Base-by-base conservation (phyloP, 1,284 basidiomycete genomes). In the Ustilago trichophora region DNA sequence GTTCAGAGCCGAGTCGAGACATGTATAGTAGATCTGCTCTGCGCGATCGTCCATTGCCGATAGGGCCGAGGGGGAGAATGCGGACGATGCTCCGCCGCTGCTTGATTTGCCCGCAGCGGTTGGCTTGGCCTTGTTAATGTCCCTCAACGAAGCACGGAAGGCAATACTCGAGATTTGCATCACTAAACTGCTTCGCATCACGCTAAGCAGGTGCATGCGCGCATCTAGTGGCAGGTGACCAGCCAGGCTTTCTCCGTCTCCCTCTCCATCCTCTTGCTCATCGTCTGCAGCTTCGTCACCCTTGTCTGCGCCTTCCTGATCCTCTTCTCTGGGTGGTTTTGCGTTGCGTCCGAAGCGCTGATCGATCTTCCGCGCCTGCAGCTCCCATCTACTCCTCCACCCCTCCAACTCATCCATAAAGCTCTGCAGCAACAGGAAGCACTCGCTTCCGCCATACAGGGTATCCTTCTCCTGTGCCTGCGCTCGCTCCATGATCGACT, bases 131-230 rank as follows among this genome's bases (percentile, higher is more conserved):
- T 69, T 69, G 49, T 69, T 69, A 37, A 69, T 58, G 29, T 69
- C 66, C 10, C 65, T 32, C 33, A 72, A 42, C 26, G 65, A 59
- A 2, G 62, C 56, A 15, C 66, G 60, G 40, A 73, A 64, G 22
- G 70, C 70, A 11, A 69, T 70, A 3, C 49, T 50, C 22, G 66
- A 60, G 35, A 73, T 62, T 34, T 73, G 70, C 66, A 69, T 73
- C 16, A 65, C 53, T 16, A 70, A 25, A 40, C 66, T 70, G 48
- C 53, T 65, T 8, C 66, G 51, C 51, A 73, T 62, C 18, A 73
- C 49, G 19, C 50, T 54, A 13, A 68, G 34, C 36, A 69, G 47
- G 19, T 64, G 49, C 58, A 64, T 60, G 4, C 65, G 43, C 7
- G 59, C 45, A 16, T 44, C 43, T 4, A 63, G 55, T 3, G 60